Conservation (phyloP, 2,329 filamentous ascomycete genomes). For the Epichloe elymi region DNA sequence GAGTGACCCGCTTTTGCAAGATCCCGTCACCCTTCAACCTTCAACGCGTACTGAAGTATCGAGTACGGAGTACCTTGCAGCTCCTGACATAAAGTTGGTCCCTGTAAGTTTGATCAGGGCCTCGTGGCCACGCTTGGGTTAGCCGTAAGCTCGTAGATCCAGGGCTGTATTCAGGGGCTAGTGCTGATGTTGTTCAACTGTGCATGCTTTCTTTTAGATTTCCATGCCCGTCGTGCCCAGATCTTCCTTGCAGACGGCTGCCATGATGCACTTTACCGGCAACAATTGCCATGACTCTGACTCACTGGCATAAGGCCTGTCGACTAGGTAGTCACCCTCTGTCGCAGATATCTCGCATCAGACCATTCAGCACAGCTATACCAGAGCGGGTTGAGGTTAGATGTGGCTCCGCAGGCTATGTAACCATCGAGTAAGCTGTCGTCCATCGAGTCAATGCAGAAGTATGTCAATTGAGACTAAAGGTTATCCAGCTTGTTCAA, state of each 20-base stretch:
- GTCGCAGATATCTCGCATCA: neutral
- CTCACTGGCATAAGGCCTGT: neutral
- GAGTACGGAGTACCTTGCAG: too few relatives aligned
- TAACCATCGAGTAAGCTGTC: conserved; percentile 35
- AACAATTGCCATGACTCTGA: neutral
- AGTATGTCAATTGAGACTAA: neutral
- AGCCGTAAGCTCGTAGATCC: neutral
- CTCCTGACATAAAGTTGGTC: too few relatives aligned
- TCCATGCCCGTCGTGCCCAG: neutral
- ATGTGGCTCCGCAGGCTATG: conserved; percentile 35
- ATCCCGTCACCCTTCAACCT: too few relatives aligned
- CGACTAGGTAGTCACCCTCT: neutral
- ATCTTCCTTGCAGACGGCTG: neutral
- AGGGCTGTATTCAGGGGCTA: too few relatives aligned
- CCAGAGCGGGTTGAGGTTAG: conserved; percentile 30
- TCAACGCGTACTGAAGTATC: too few relatives aligned
- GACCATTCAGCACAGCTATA: conserved; percentile 7
- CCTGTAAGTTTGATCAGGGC: too few relatives aligned
- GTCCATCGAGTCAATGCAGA: neutral
- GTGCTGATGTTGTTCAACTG: neutral
- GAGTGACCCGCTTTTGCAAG: too few relatives aligned
- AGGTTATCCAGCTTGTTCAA: conserved; percentile 29
- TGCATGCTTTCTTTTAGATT: neutral
- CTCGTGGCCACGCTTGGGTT: too few relatives aligned
- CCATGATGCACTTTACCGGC: neutral